Percentiles rank a stretch among this genome's conserved stretches.
These are phyloP conservation scores for Coleophoma eucalyptorum DNA, from an alignment of 2,329 filamentous ascomycete genomes.

Conservation along the genomic window DNA sequence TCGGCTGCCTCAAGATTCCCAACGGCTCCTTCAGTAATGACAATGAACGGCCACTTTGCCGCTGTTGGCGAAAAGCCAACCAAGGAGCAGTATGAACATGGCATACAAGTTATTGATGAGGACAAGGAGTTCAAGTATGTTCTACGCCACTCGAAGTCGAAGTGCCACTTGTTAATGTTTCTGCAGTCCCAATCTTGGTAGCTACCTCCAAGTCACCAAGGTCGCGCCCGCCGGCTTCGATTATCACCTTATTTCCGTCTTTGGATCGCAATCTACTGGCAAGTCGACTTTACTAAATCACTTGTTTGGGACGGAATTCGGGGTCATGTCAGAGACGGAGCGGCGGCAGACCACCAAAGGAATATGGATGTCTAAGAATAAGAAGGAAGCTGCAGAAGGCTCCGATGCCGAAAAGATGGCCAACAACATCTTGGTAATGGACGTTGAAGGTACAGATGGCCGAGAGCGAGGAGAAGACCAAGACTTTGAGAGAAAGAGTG, in stretches of 20 bases:
- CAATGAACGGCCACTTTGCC: conserved; percentile 80
- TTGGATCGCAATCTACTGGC: conserved; percentile 96
- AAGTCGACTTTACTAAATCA: conserved; percentile 97
- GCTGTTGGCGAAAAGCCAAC: conserved; percentile 63
- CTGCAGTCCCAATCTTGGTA: conserved; percentile 67
- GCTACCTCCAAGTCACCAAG: conserved; percentile 76
- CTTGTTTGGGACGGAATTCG: conserved; percentile 93
- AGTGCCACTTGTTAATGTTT: conserved; percentile 9
- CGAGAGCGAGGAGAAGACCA: conserved; percentile 96
- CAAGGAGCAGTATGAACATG: conserved; percentile 76
- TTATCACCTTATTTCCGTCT: conserved; percentile 98
- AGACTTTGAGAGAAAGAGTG: conserved; percentile 98
- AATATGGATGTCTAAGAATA: conserved; percentile 99
- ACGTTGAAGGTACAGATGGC: conserved; percentile 96
- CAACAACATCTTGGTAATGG: conserved; percentile 98
- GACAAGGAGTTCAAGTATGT: conserved; percentile 94
- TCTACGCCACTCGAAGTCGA: neutral
- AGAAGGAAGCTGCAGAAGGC: conserved; percentile 50
- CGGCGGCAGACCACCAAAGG: conserved; percentile 97
- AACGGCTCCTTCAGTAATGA: conserved; percentile 28
- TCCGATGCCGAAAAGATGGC: conserved; percentile 65
- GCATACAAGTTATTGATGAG: conserved; percentile 95
- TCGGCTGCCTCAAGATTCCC: conserved; percentile 22
- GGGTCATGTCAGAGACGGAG: conserved; percentile 94
- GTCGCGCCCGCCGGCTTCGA: conserved; percentile 92